Percentiles rank a stretch among this genome's conserved stretches.
Evolutionary conservation across 139 green algal species (phyloP).

Genomic region (Asterochloris sp.): DNA sequence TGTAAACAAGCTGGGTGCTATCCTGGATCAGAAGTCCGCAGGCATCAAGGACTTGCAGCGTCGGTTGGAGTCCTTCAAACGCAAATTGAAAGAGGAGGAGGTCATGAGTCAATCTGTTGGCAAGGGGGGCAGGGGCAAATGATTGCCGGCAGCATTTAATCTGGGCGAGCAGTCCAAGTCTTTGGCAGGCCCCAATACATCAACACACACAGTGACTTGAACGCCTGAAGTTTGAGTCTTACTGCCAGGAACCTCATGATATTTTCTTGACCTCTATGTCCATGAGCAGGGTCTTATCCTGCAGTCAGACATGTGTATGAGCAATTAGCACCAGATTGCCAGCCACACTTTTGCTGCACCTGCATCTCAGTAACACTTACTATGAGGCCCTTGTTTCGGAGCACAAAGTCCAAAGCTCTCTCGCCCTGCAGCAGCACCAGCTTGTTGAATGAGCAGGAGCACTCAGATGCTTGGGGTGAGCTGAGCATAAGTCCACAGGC

Average conservation of each 20-base stretch:
- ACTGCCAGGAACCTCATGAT: background rate
- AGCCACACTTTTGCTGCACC: too few relatives aligned
- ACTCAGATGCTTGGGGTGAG: background rate
- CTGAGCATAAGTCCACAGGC: background rate
- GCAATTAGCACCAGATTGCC: too few relatives aligned
- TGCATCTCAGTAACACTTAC: too few relatives aligned
- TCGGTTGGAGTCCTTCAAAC: constrained; percentile 59
- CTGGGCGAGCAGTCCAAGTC: too few relatives aligned
- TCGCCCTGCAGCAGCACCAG: constrained; percentile 48
- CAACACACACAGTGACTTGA: too few relatives aligned
- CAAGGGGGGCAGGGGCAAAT: background rate
- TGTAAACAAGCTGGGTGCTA: constrained; percentile 54
- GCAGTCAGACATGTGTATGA: too few relatives aligned
- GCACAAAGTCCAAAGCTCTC: constrained; percentile 86
- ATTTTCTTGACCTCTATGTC: constrained; percentile 77
- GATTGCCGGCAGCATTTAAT: too few relatives aligned
- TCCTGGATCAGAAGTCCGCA: constrained; percentile 58
- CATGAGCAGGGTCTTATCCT: constrained; percentile 84
- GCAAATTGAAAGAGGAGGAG: constrained; percentile 10
- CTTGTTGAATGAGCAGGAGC: background rate
- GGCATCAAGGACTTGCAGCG: constrained; percentile 45
- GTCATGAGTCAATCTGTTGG: constrained; percentile 11
- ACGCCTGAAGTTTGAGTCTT: too few relatives aligned
- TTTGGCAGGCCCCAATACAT: too few relatives aligned
- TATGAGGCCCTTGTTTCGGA: constrained; percentile 84